A percentile compares a stretch with the other conserved stretches of the same genome.
phyloP scores from a whole-genome alignment of 1,284 basidiomycete genomes.

The Fomitopsis palustris region DNA sequence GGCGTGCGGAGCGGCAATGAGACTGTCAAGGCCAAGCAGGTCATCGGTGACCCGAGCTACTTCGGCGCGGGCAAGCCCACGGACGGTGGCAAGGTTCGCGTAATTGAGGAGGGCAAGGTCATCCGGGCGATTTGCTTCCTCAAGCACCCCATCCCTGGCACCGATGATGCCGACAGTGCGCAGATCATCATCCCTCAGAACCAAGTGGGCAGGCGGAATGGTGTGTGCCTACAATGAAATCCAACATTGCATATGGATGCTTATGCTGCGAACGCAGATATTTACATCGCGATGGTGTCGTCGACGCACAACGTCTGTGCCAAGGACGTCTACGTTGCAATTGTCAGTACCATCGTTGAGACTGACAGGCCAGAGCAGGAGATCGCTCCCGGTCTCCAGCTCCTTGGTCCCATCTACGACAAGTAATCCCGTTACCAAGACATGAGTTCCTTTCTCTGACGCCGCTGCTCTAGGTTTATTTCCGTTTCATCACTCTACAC shows the following conservation, averaged over 20 bases:
- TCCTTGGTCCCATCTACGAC: conserved; percentile 92
- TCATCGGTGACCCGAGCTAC: conserved; percentile 98
- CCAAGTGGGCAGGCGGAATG: conserved; percentile 92
- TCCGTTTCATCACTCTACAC: conserved; percentile 87
- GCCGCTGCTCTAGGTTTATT: conserved; percentile 68
- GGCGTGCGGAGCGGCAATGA: conserved; percentile 91
- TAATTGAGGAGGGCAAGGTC: conserved; percentile 92
- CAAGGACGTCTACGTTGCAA: conserved; percentile 92
- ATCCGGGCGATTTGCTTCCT: conserved; percentile 97
- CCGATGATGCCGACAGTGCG: conserved; percentile 91
- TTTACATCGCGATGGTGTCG: conserved; percentile 98
- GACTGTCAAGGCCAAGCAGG: conserved; percentile 96
- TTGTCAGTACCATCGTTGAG: conserved; percentile 98
- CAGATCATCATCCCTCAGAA: conserved; percentile 99
- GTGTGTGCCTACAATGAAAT: conserved; percentile 46
- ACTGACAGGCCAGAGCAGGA: conserved; percentile 92
- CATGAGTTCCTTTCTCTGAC: conserved; percentile 1
- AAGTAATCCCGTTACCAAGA: conserved; percentile 58
- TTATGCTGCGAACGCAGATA: conserved; percentile 57
- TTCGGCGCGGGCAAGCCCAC: conserved; percentile 72
- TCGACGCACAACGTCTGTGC: conserved; percentile 97
- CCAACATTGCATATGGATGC: background rate
- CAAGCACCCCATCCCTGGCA: conserved; percentile 98
- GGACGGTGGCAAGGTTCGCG: conserved; percentile 79
- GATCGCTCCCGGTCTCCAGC: conserved; percentile 86